Base-by-base conservation (phyloP, 495 filamentous ascomycete genomes). In the Penicillium arizonense region DNA sequence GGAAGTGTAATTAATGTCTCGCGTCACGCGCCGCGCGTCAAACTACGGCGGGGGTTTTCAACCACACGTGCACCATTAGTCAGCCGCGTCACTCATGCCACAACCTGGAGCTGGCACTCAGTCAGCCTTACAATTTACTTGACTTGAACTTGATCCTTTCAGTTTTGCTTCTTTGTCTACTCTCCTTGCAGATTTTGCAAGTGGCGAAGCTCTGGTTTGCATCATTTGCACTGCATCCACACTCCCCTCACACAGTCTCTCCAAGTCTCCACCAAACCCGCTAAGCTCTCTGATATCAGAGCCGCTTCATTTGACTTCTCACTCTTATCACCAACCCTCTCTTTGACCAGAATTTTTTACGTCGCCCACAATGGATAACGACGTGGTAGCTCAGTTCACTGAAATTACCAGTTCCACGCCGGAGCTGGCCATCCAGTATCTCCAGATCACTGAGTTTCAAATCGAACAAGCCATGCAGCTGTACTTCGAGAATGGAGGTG, bases 401-500 rank as follows among this genome's bases (percentile, higher is more conserved):
- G 62, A 75, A 64, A 72, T 98, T 64, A 97, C 94, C 35, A 74
- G 72, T 39, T 77, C 81, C 36, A 74, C 73, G 42, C 78, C 81
- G 9, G 75, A 85, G 53, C 77, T 84, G 52, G 91, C 91, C 21
- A 77, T 77, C 48, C 87, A 87, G 57, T 96, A 95, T 69, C 81
- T 97, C 33, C 77, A 86, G 58, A 74, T 98, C 47, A 85, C 90
- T 23, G 89, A 95, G 56, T 85, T 83, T 59, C 84, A 96, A 61
- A 74, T 90, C 47, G 82, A 87, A 61, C 89, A 94, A 65, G 94
- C 94, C 7, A 83, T 97, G 62, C 82, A 88, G 73, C 85, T 97
- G 11, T 98, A 82, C 75, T 97, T 88, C 69, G 87, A 91, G 53
- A 93, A 88, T 58, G 79, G 85, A 69, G 75, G 89, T 74, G 70